Base-by-base conservation (phyloP, 1,139 yeast species). In the Chernovozyma sophiae-reginae region DNA sequence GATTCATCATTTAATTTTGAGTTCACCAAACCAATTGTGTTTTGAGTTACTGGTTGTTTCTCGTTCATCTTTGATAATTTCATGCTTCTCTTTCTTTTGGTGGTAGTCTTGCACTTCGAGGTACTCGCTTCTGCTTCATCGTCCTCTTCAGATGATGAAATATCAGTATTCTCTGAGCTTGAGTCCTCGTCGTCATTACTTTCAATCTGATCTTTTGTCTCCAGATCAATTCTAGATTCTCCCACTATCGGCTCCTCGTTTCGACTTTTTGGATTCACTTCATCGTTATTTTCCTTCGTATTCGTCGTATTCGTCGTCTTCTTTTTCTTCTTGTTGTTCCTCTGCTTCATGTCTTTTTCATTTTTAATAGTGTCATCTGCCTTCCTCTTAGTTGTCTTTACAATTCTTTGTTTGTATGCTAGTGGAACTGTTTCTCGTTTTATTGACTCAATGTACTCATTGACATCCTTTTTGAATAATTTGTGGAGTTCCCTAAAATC, bases 401-500 rank as follows among this genome's bases (percentile, higher is more conserved):
- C 7, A 18, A 15, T 10, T 23, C 15, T 11, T 15, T 19, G 32
- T 22, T 40, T 48, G 34, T 53, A 49, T 4, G 52, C 52, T 3
- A 57, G 48, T 1, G 57, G 55, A 3, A 59, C 50, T 0, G 71
- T 58, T 30, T 54, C 44, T 10, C 44, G 39, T 42, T 56, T 56
- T 16, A 65, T 38, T 23, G 44, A 46, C 5, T 55, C 55, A 15
- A 55, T 49, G 41, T 67, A 62, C 24, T 49, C 56, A 35, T 53
- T 51, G 3, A 55, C 48, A 39, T 60, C 55, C 10, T 44, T 44
- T n/a, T 40, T 33, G 33, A 57, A 58, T 4, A 48, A 30, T 3
- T 43, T 39, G 18, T 39, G 35, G 40, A 65, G 49, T 3, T 55
- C 62, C 25, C 56, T 49, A 55, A 60, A 72, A 37, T 72, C 73